Percentiles rank a stretch among this genome's conserved stretches.
Evolutionary conservation across 139 green algal species (phyloP).

Genomic region (Chlorella sp.): DNA sequence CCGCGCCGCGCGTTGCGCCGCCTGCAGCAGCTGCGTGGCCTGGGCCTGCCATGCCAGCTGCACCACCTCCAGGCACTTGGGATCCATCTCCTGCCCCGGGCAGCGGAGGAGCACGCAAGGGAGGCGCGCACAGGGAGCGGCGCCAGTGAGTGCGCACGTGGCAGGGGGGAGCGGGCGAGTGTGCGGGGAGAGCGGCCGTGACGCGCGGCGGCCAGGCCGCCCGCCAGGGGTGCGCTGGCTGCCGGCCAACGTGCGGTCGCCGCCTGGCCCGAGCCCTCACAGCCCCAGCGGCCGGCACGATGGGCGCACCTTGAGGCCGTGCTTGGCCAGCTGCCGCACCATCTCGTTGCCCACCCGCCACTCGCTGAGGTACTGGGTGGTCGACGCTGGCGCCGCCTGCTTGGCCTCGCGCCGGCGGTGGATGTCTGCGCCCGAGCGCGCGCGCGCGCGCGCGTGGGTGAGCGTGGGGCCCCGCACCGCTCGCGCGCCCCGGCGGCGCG

Average conservation of each 20-base stretch:
- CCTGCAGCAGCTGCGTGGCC: background rate
- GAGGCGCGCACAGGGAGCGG: background rate
- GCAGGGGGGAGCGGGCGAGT: too few species aligned
- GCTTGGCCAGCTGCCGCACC: conserved; percentile 14
- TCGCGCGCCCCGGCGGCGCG: too few species aligned
- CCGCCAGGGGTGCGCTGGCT: background rate
- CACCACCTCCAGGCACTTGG: conserved; percentile 29
- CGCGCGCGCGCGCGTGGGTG: too few species aligned
- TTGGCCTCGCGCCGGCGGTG: too few species aligned
- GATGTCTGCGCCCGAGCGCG: too few species aligned
- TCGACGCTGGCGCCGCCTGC: too few species aligned
- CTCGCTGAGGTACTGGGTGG: too few species aligned
- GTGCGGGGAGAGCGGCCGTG: too few species aligned
- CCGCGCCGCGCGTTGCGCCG: background rate
- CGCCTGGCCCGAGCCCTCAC: background rate
- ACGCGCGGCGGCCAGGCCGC: background rate
- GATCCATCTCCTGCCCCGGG: conserved; percentile 5
- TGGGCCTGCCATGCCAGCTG: conserved; percentile 33
- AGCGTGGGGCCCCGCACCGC: too few species aligned
- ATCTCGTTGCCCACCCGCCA: conserved; percentile 31
- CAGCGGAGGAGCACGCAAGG: background rate
- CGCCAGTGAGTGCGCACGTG: background rate
- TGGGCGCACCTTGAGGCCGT: conserved; percentile 17
- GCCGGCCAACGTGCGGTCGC: background rate
- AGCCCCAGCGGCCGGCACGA: too few species aligned